Base-by-base conservation (phyloP, 225 moss, liverwort and hornwort species). In the Anthoceros angustus region DNA sequence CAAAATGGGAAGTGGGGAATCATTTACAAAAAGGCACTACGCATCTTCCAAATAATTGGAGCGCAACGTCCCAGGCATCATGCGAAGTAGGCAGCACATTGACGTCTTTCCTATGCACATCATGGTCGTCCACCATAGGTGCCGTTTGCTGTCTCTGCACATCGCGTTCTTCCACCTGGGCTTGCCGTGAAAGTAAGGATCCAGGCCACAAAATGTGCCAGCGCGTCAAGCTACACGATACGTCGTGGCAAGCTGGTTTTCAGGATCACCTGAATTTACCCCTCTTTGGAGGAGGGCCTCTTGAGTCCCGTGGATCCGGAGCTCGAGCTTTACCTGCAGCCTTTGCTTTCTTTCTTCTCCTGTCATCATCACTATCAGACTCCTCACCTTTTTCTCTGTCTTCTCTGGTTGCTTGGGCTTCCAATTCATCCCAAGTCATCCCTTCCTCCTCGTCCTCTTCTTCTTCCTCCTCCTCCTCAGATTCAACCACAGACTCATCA, bases 401-500 rank as follows among this genome's bases (percentile, higher is more conserved):
- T 68, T 98, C 95, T 49, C 91, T 76, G 68, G 91, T 91, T 39
- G 95, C 88, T 39, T 84, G 83, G 42, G 88, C 95, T 62, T 98
- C 95, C 62, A 98, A 71, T 62, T 98, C 91, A 61, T 98, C 95
- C 95, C 95, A 98, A 20, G 91, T 98, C 79, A 98, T 66, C 23
- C 95, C 95, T 62, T 98, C 95, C 67, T 98, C 95, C 77, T 98
- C 95, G 64, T 89, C 88, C 45, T 86, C 86, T 64, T 91, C 95
- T 67, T 83, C 91, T 78, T 98, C 95, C 80, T 91, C 95, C 7
- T 98, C 95, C 41, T 92, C 95, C 5, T 95, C 95, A 6, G 95
- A 98, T 76, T 98, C 95, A 60, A 98, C 95, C 48, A 98, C 95
- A 0, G 95, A 98, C 65, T 98, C 95, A 63, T 98, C 75, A 75